A percentile compares a stretch with the other conserved stretches of the same genome.
These are phyloP conservation scores for Phytophthora agathidicida DNA, from an alignment of 352 stramenopile genomes.

Conservation along the genomic window DNA sequence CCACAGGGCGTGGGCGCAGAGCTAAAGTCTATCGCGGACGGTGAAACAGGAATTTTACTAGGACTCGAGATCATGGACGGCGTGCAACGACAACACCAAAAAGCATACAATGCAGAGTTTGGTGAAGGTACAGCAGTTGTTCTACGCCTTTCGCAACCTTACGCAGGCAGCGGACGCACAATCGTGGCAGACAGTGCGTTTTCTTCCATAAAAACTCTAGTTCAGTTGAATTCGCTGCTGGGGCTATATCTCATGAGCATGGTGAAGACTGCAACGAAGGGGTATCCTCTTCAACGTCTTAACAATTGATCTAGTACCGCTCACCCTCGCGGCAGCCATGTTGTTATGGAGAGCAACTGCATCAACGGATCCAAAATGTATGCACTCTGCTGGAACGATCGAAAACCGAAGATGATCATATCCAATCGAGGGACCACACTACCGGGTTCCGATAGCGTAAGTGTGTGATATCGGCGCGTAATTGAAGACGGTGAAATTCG, in stretches of 20 bases:
- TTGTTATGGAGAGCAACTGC: neutral
- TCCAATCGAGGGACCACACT: neutral
- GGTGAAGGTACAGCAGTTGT: neutral
- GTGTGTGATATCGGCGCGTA: too few relatives aligned
- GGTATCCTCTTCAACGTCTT: neutral
- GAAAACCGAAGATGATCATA: neutral
- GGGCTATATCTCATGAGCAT: neutral
- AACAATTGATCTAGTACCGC: neutral
- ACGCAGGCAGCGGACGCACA: neutral
- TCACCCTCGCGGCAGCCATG: neutral
- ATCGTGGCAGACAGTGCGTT: neutral
- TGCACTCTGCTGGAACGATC: neutral
- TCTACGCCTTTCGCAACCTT: neutral
- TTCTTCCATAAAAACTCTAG: neutral
- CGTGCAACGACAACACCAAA: neutral
- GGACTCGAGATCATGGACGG: neutral
- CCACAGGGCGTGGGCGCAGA: neutral
- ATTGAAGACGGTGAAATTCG: too few relatives aligned
- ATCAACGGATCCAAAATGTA: neutral
- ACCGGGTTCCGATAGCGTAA: too few relatives aligned
- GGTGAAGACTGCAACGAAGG: neutral
- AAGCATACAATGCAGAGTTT: neutral
- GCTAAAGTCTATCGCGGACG: neutral
- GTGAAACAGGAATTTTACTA: neutral
- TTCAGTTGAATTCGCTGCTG: neutral